phyloP scores from a whole-genome alignment of 2,329 filamentous ascomycete species.

The Diplocarpon rosae region DNA sequence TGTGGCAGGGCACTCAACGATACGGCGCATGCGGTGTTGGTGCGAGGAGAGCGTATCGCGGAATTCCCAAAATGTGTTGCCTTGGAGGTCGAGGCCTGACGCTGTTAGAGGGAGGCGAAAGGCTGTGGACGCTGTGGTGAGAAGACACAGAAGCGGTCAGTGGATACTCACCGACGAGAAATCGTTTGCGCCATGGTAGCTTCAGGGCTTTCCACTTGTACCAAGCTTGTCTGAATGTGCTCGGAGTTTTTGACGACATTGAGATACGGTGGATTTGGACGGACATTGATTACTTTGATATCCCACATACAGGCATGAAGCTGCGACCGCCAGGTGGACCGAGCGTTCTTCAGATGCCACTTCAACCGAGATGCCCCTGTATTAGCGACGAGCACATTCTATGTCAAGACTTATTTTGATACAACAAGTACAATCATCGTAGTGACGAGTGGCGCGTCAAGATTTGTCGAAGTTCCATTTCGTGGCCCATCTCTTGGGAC shows the following conservation, averaged over 20 bases:
- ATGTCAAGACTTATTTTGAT: no score
- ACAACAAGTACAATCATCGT: no score
- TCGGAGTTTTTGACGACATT: slow-evolving; percentile 18
- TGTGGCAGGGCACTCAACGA: slow-evolving; percentile 46
- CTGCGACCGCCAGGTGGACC: no score
- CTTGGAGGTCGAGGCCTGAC: slow-evolving; percentile 50
- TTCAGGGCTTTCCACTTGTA: slow-evolving; percentile 51
- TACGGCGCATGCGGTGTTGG: slow-evolving; percentile 44
- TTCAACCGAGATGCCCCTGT: no score
- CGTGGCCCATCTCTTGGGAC: no score
- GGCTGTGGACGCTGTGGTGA: not conserved
- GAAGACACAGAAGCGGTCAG: not conserved
- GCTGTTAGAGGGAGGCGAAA: not conserved
- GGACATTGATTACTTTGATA: no score
- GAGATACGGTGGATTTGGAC: slow-evolving; percentile 1
- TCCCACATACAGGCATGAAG: no score
- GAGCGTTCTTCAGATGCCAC: no score
- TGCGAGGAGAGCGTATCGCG: slow-evolving; percentile 33
- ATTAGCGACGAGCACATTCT: no score
- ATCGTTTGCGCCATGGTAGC: slow-evolving; percentile 51
- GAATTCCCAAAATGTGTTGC: slow-evolving; percentile 63
- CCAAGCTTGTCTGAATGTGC: slow-evolving; percentile 32
- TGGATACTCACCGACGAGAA: slow-evolving; percentile 42
- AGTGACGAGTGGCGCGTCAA: no score
- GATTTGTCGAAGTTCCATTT: no score